phyloP scores from a whole-genome alignment of 2,329 filamentous ascomycete species.

The Fusarium sp. region DNA sequence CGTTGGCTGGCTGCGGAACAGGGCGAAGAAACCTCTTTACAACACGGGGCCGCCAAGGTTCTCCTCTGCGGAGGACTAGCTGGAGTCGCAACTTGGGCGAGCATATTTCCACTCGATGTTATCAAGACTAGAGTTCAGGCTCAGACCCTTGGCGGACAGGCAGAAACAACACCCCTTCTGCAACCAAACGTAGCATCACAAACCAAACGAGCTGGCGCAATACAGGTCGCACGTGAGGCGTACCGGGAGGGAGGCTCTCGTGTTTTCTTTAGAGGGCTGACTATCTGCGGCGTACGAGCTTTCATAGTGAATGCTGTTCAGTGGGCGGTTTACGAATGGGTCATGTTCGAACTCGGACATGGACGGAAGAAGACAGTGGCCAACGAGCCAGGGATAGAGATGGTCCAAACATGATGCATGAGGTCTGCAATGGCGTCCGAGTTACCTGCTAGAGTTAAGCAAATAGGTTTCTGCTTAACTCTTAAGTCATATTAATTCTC shows the following conservation, averaged over 20 bases:
- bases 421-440: not conserved
- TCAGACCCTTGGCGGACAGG: slow-evolving; percentile 55
- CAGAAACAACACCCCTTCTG: slow-evolving; percentile 25
- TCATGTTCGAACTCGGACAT: slow-evolving; percentile 68
- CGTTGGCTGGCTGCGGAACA: slow-evolving; percentile 53
- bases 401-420: not conserved
- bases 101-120: slow-evolving; percentile 89
- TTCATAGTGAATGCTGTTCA: slow-evolving; percentile 94
- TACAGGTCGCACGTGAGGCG: slow-evolving; percentile 70
- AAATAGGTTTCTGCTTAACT: not conserved
- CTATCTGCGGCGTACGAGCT: slow-evolving; percentile 83
- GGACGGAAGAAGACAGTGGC: slow-evolving; percentile 23
- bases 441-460: slow-evolving; percentile 8
- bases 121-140: slow-evolving; percentile 93
- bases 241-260: slow-evolving; percentile 69
- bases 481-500: not conserved
- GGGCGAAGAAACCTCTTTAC: slow-evolving; percentile 35
- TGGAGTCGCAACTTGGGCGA: slow-evolving; percentile 87
- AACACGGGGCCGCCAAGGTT: slow-evolving; percentile 66
- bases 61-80: slow-evolving; percentile 87
- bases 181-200: slow-evolving; percentile 33
- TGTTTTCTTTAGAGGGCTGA: slow-evolving; percentile 77
- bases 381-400: not conserved
- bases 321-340: slow-evolving; percentile 92
- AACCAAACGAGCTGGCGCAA: slow-evolving; percentile 55